These are phyloP conservation scores for Chalciporus pseudorubinellus DNA, from an alignment of 768 basidiomycete genomes.

Conservation along the genomic window DNA sequence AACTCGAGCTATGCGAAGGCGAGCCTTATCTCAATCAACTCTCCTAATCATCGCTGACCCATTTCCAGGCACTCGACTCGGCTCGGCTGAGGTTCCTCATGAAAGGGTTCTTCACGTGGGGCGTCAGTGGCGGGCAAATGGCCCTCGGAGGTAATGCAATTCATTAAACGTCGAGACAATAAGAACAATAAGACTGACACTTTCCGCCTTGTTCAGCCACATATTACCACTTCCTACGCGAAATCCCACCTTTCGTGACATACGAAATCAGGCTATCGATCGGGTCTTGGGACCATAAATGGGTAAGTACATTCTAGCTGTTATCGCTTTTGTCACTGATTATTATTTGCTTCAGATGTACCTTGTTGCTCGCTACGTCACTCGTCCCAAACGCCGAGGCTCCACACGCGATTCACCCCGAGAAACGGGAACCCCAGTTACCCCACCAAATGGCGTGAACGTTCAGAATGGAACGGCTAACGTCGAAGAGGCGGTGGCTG, in stretches of 20 bases:
- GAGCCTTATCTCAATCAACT: slow-evolving; percentile 3
- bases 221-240: slow-evolving; percentile 65
- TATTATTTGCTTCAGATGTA: slow-evolving; percentile 45
- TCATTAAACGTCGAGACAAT: too few species aligned
- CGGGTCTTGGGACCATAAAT: slow-evolving; percentile 74
- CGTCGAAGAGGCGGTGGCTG: slow-evolving; percentile 15
- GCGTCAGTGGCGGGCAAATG: slow-evolving; percentile 58
- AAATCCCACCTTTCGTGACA: slow-evolving; percentile 59
- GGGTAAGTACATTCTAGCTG: slow-evolving; percentile 49
- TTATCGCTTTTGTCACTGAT: neutral
- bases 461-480: slow-evolving; percentile 7
- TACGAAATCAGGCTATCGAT: slow-evolving; percentile 62
- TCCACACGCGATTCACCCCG: slow-evolving; percentile 17
- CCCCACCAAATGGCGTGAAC: slow-evolving; percentile 9
- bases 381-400: slow-evolving; percentile 38
- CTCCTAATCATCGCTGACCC: neutral
- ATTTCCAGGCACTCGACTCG: slow-evolving; percentile 39
- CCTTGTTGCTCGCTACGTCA: slow-evolving; percentile 60
- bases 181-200: neutral
- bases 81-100: slow-evolving; percentile 50
- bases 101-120: slow-evolving; percentile 53
- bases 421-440: slow-evolving; percentile 25
- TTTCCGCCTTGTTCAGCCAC: slow-evolving; percentile 38
- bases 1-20: slow-evolving; percentile 82
- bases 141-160: slow-evolving; percentile 45